Conservation (phyloP, 1,284 basidiomycete species). For the Cutaneotrichosporon spelunceum region DNA sequence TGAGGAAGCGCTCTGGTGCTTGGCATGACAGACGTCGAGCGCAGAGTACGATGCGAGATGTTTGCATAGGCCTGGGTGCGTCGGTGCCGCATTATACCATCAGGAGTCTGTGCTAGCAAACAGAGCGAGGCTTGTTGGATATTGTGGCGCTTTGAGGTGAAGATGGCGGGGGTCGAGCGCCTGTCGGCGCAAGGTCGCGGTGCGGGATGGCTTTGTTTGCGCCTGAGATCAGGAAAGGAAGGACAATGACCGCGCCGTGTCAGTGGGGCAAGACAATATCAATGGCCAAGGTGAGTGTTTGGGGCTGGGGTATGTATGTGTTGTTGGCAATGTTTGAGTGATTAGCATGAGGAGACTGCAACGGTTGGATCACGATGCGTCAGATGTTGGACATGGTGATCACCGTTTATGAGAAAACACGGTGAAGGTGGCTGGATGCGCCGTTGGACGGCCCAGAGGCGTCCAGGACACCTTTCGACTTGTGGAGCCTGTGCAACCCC, state of each 20-base stretch:
- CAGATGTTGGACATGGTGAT: background rate
- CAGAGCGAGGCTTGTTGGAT: background rate
- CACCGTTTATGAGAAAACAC: background rate
- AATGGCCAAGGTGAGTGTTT: background rate
- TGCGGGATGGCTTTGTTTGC: background rate
- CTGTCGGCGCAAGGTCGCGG: background rate
- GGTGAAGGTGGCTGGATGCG: background rate
- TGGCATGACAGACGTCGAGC: background rate
- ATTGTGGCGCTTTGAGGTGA: background rate
- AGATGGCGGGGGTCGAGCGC: background rate
- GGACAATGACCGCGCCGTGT: background rate
- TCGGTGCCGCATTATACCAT: background rate
- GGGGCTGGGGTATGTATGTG: background rate
- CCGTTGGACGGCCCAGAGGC: background rate
- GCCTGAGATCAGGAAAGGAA: background rate
- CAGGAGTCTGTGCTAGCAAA: background rate
- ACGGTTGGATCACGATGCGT: background rate
- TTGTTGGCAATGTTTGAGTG: background rate
- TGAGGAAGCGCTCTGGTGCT: background rate
- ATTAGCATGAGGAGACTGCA: background rate
- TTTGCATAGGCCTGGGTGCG: background rate
- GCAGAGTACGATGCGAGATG: background rate
- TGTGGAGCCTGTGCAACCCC: too few relatives aligned
- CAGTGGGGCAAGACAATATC: background rate
- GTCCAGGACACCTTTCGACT: too few relatives aligned